Conservation (phyloP, 140 eudicot species). For the Senecio squalidus region DNA sequence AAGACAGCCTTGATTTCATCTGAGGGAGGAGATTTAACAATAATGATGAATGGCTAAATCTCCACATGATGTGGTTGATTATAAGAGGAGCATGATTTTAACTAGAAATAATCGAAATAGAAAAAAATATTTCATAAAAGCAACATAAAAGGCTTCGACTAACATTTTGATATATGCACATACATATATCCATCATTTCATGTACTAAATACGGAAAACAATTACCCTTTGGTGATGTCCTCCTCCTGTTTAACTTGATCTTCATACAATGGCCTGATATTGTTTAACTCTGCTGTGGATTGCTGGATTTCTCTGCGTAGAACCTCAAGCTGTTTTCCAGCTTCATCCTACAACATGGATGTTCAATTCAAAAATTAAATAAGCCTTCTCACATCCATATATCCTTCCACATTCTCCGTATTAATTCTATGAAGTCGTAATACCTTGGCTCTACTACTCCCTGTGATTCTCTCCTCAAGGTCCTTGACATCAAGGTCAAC, state of each 20-base stretch:
- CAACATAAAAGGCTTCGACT: no score
- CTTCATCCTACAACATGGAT: constrained; percentile 63
- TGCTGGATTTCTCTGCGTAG: constrained; percentile 69
- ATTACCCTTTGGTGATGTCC: constrained; percentile 73
- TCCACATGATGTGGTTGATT: no score
- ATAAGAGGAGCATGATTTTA: no score
- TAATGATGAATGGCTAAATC: no score
- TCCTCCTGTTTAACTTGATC: constrained; percentile 72
- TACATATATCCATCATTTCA: no score
- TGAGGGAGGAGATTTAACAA: neutral
- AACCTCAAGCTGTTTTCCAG: constrained; percentile 68
- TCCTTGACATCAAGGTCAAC: constrained; percentile 94
- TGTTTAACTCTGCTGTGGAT: constrained; percentile 60
- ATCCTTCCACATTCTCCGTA: neutral
- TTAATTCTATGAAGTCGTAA: neutral
- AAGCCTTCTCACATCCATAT: neutral
- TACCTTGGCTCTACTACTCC: constrained; percentile 70
- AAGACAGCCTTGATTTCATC: neutral
- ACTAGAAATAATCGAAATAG: no score
- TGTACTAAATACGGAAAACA: neutral
- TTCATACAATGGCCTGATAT: constrained; percentile 56
- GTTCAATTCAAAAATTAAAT: constrained; percentile 5
- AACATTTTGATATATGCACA: no score
- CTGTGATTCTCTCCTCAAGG: constrained; percentile 60
- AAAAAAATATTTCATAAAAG: no score